Evolutionary conservation across 1,139 yeast species (phyloP).

Genomic region (Candida buenavistaensis): DNA sequence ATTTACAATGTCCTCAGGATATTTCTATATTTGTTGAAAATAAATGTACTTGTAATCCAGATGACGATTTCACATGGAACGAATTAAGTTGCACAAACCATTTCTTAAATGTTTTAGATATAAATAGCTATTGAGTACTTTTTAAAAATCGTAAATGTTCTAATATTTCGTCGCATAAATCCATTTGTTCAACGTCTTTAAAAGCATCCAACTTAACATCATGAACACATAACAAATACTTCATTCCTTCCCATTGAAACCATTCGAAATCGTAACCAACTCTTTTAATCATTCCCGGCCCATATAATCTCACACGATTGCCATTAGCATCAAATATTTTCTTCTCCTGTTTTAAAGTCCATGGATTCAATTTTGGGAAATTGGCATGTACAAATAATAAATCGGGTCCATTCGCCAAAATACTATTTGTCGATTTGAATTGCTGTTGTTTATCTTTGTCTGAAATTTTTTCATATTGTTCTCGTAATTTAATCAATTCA

Average conservation of each 20-base stretch:
- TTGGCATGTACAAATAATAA: constrained; percentile 65
- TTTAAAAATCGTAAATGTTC: constrained; percentile 46
- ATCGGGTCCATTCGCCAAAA: constrained; percentile 33
- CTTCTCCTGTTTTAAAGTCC: constrained; percentile 42
- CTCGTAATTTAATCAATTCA: constrained; percentile 14
- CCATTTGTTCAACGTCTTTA: constrained; percentile 41
- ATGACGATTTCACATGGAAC: constrained; percentile 26
- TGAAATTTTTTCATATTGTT: constrained; percentile 7
- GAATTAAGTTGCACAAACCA: constrained; percentile 35
- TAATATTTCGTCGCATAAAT: constrained; percentile 49
- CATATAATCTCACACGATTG: constrained; percentile 50
- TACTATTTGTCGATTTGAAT: constrained; percentile 16
- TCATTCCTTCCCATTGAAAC: constrained; percentile 61
- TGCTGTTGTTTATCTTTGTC: constrained; percentile 9
- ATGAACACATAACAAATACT: constrained; percentile 55
- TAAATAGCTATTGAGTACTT: constrained; percentile 19
- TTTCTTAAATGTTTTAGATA: constrained; percentile 13
- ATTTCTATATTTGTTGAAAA: constrained; percentile 16
- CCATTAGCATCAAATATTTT: constrained; percentile 43
- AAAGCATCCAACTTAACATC: constrained; percentile 47
- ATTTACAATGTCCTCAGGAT: constrained; percentile 33
- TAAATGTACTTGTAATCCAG: constrained; percentile 34
- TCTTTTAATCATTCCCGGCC: constrained; percentile 50
- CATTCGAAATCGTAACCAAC: constrained; percentile 62
- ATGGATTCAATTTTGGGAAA: constrained; percentile 64